Conservation (phyloP, 495 filamentous ascomycete species). For the Cercophora scortea region DNA sequence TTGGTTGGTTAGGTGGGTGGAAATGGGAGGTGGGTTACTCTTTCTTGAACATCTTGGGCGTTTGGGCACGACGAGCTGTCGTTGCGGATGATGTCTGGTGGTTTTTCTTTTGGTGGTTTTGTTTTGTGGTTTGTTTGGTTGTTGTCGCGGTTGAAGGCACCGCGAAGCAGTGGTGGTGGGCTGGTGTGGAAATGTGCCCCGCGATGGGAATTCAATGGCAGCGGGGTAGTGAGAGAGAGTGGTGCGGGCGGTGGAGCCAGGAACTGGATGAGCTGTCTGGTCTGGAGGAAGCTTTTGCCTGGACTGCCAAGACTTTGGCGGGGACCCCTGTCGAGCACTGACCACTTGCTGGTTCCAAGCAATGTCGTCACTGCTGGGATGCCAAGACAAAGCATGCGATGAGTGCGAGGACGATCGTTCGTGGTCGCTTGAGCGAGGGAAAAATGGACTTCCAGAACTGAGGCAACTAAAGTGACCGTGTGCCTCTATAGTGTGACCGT, state of each 20-base stretch:
- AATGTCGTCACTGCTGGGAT: background rate
- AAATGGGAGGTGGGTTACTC: constrained; percentile 45
- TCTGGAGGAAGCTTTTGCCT: background rate
- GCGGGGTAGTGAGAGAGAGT: background rate
- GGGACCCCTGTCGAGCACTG: background rate
- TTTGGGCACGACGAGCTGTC: constrained; percentile 1
- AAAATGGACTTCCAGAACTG: too few relatives aligned
- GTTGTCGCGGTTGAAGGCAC: background rate
- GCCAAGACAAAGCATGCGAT: too few relatives aligned
- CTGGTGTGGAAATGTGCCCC: background rate
- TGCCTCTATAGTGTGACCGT: too few relatives aligned
- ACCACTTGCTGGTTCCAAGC: background rate
- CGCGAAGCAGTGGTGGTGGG: background rate
- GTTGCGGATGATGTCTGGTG: background rate
- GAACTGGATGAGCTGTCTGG: background rate
- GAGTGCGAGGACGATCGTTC: too few relatives aligned
- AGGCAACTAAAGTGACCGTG: too few relatives aligned
- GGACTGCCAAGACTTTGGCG: background rate
- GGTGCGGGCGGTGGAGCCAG: background rate
- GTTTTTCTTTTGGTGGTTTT: background rate
- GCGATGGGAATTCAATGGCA: background rate
- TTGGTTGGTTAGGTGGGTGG: background rate
- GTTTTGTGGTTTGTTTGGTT: background rate
- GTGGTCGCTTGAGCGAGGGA: too few relatives aligned
- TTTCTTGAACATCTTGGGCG: constrained; percentile 78